A percentile compares a stretch with the other conserved stretches of the same genome.
These are phyloP conservation scores for Diaporthe sp. DNA, from an alignment of 2,329 filamentous ascomycete species.

Conservation along the genomic window DNA sequence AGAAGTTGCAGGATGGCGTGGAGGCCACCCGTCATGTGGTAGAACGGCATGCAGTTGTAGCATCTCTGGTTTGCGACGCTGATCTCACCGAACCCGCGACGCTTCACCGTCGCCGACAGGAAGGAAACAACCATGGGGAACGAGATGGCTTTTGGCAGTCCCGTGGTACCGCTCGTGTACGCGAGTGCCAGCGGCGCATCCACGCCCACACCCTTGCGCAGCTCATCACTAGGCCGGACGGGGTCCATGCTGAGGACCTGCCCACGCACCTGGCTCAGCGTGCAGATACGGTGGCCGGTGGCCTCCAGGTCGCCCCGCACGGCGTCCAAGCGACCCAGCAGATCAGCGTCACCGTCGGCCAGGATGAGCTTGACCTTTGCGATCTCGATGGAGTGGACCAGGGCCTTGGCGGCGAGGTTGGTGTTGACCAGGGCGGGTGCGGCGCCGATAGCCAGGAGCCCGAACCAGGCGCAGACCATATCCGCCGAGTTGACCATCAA, in stretches of 20 bases:
- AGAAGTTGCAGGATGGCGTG: conserved; percentile 69
- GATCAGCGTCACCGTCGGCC: conserved; percentile 69
- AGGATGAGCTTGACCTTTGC: conserved; percentile 69
- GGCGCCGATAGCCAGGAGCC: conserved; percentile 74
- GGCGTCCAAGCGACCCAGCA: conserved; percentile 70
- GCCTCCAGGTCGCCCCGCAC: conserved; percentile 65
- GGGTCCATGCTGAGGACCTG: conserved; percentile 60
- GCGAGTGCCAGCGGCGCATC: conserved; percentile 74
- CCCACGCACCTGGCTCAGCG: conserved; percentile 64
- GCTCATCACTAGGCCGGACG: conserved; percentile 67
- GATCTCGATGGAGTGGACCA: conserved; percentile 76
- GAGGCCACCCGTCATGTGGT: conserved; percentile 81
- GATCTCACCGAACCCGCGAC: conserved; percentile 17
- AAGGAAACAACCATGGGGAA: conserved; percentile 66
- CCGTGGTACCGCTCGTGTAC: conserved; percentile 84
- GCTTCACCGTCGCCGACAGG: conserved; percentile 46
- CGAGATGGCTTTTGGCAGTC: conserved; percentile 78
- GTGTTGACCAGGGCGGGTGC: conserved; percentile 81
- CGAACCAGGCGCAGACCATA: conserved; percentile 76
- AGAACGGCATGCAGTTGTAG: conserved; percentile 84
- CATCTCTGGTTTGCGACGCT: conserved; percentile 67
- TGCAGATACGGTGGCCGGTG: conserved; percentile 67
- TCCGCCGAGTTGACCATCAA: conserved; percentile 78
- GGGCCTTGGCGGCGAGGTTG: conserved; percentile 73
- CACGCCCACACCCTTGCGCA: conserved; percentile 65